Evolutionary conservation across 2,329 filamentous ascomycete genomes (phyloP).

Genomic region (Arthrobotrys musiformis): DNA sequence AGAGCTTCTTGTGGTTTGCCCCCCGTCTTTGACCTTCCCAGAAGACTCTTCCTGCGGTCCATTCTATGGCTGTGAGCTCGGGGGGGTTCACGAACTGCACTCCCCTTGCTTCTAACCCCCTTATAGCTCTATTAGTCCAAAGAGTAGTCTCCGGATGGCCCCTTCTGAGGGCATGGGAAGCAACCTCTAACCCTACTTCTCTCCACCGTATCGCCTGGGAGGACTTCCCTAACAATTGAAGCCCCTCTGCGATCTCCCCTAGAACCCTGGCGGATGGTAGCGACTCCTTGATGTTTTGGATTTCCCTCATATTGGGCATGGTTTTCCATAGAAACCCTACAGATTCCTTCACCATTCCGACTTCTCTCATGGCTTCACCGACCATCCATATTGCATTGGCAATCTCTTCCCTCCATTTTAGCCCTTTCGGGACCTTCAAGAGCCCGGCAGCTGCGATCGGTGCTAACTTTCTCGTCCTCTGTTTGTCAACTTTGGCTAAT

Average conservation of each 20-base stretch:
- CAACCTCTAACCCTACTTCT: neutral
- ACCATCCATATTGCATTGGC: conserved; percentile 7
- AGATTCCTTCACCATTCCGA: conserved; percentile 11
- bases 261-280: neutral
- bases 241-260: conserved; percentile 18
- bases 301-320: neutral
- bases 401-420: neutral
- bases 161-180: neutral
- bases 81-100: neutral
- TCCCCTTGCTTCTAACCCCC: conserved; percentile 2
- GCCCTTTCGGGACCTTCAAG: neutral
- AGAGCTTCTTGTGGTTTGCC: neutral
- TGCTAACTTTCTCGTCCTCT: neutral
- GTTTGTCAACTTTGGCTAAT: conserved; percentile 24
- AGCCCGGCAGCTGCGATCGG: conserved; percentile 3
- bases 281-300: neutral
- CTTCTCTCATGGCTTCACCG: conserved; percentile 34
- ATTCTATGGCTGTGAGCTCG: neutral
- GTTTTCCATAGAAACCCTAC: neutral
- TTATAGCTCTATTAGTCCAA: neutral
- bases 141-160: conserved; percentile 20
- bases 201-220: neutral
- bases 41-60: neutral
- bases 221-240: neutral
- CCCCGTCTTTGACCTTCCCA: neutral